Base-by-base conservation (phyloP, 192 early-diverging fungal species). In the Coemansia sp. region DNA sequence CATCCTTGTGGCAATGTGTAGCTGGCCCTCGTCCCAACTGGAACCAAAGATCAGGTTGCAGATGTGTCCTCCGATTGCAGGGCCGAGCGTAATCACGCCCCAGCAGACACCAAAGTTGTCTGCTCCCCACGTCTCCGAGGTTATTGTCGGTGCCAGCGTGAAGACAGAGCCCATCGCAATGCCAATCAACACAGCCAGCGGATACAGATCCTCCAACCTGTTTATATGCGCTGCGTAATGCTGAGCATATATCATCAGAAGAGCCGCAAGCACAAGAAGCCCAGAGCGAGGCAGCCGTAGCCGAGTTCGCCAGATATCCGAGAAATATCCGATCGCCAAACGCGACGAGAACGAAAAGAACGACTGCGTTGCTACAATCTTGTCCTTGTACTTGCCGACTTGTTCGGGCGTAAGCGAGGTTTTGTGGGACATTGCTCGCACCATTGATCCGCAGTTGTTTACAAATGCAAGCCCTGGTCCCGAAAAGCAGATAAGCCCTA, bases 41-140 rank as follows among this genome's bases (percentile, higher is more conserved):
- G 70, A 75, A 8, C 88, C 88, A 63, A 88, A 88, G 10, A 88
- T 60, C 49, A 88, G 49, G 61, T 87, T 88, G 66, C 85, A 88
- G 9, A 86, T 26, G 30, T 88, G 88, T 3, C 86, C 87, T 45
- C 88, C 88, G 8, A 90, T 46, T 2, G 88, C 87, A 0, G 83
- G 80, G 37, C 83, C 84, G 61, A 87, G 68, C 28, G 84, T 84
- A 28, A 87, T 81, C 53, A 84, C 70, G 35, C 87, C 85, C 87
- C 86, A 87, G 68, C 72, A 79, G 10, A 75, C 61, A 67, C 73
- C 75, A 68, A 84, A 78, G 60, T 80, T 79, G n/a, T 76, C 61
- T 9, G 77, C 77, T 13, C 82, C 82, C 82, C 82, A 84, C 15
- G 73, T 76, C 71, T 84, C 82, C 12, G 73, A 37, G 1, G 77